Evolutionary conservation across 2,329 filamentous ascomycete species (phyloP), one percentile per base, ranked within the genome.

Genomic region (Cladosporium sp.): DNA sequence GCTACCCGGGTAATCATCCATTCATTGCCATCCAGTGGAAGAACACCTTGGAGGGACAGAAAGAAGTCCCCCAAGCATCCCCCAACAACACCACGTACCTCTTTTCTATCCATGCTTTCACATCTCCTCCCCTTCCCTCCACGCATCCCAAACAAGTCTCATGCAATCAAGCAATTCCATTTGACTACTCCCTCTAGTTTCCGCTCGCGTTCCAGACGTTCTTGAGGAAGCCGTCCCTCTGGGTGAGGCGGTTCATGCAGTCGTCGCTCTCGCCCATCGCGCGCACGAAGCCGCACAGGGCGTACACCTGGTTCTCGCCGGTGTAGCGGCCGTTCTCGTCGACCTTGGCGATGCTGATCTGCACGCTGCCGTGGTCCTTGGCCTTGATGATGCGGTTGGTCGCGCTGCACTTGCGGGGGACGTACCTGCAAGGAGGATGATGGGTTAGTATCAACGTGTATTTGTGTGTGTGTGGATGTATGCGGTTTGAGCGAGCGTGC

Each of bases 341-440:
- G 68, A 99, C 93, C 82, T 96, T 97, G 76, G 86, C 92, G 73
- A 99, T 81, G 68, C 86, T 89, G 77, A 99, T 89, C 79, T 99
- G 93, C 68, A 97, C 93, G 59, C 89, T 95, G 68, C 89, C 92
- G 84, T 99, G 93, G 80, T 99, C 93, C 82, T 97, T 96, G 82
- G 93, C 90, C 83, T 96, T 96, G 86, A 99, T 97, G 83, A 97
- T 96, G 80, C 93, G 89, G 89, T 95, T 95, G 76, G 92, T 96
- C 68, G 91, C 91, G 76, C 84, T 89, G 88, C 92, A 97, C 83
- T 96, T 97, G 83, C 92, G 89, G 74, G 90, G 90, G 82, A 96
- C 88, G 85, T 95, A 95, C 75, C 89, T 95, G 72, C 59, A 61
- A 27, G 52, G 30, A 30, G 27, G 51, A 47, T 50, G 50, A 47